A percentile compares a stretch with the other conserved stretches of the same genome.
phyloP scores from a whole-genome alignment of 306 rosid species.

The Rosa lucieae region DNA sequence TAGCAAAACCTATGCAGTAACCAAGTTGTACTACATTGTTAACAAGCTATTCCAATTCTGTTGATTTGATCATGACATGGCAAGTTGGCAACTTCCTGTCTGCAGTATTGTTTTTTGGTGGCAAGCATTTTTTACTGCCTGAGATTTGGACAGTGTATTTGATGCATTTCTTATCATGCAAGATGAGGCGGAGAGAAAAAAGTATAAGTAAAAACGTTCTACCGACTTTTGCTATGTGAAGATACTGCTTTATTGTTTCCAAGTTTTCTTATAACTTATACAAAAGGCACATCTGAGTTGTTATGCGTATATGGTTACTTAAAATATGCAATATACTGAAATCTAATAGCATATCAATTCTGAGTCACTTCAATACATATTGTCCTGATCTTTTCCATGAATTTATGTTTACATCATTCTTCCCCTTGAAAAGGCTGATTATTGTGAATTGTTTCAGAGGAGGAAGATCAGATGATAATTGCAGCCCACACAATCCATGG shows the following conservation, averaged over 20 bases:
- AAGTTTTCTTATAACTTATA: not conserved
- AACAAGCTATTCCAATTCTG: not conserved
- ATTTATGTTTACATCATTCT: slow-evolving; percentile 14
- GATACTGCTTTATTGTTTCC: not conserved
- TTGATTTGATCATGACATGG: not conserved
- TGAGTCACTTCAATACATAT: not conserved
- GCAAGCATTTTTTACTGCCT: not conserved
- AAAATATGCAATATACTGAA: not conserved
- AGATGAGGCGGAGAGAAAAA: not conserved
- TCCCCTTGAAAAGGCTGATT: slow-evolving; percentile 29
- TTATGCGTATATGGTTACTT: not conserved
- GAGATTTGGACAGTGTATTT: not conserved
- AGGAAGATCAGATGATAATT: slow-evolving; percentile 82
- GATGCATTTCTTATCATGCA: not conserved
- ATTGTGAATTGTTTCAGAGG: slow-evolving; percentile 53
- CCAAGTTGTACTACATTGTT: not conserved
- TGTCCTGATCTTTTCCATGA: not conserved
- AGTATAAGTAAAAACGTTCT: not conserved
- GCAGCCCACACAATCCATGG: slow-evolving; percentile 89
- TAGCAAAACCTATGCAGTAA: not conserved
- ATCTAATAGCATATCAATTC: not conserved
- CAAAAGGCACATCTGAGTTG: slow-evolving; percentile 1
- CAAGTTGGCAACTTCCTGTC: not conserved
- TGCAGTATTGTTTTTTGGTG: not conserved
- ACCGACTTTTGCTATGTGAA: not conserved